A percentile compares a stretch with the other conserved stretches of the same genome.
These are phyloP conservation scores for Macadamia integrifolia DNA, from an alignment of 164 flowering plant genomes.

Conservation along the genomic window DNA sequence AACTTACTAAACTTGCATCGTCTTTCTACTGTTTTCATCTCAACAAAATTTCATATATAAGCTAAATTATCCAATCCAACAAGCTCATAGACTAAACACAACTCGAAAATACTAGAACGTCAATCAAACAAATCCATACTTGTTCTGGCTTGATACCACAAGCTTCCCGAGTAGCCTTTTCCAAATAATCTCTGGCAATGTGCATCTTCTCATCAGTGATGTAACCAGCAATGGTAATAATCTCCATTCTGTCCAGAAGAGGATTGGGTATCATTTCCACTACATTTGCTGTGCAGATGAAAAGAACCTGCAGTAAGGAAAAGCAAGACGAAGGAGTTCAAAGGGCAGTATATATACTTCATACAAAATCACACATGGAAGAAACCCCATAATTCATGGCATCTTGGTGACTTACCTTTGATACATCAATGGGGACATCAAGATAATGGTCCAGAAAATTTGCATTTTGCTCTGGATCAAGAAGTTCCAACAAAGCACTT, in stretches of 20 bases:
- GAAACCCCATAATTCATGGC: neutral
- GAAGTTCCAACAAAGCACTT: slow-evolving; percentile 95
- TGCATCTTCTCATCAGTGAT: slow-evolving; percentile 96
- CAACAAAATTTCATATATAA: too few species aligned
- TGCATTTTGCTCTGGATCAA: slow-evolving; percentile 98
- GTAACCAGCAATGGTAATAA: slow-evolving; percentile 91
- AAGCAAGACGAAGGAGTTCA: neutral
- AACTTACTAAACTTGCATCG: too few species aligned
- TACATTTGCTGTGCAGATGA: slow-evolving; percentile 97
- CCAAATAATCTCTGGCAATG: slow-evolving; percentile 91
- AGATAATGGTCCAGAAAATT: slow-evolving; percentile 96
- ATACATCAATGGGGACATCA: slow-evolving; percentile 92
- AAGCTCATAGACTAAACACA: too few species aligned
- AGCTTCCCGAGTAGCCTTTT: slow-evolving; percentile 79
- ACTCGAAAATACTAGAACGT: neutral
- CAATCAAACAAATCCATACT: slow-evolving; percentile 27
- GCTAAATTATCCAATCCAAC: too few species aligned
- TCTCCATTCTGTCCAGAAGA: slow-evolving; percentile 94
- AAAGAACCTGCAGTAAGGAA: slow-evolving; percentile 63
- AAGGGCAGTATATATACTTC: neutral
- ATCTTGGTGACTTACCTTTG: slow-evolving; percentile 59
- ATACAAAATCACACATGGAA: neutral
- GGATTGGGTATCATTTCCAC: slow-evolving; percentile 87
- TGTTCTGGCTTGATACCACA: slow-evolving; percentile 92
- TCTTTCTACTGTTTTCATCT: too few species aligned